A percentile compares a stretch with the other conserved stretches of the same genome.
Conservation (phyloP, 164 flowering plant genomes). For the Nelumbo lutea region DNA sequence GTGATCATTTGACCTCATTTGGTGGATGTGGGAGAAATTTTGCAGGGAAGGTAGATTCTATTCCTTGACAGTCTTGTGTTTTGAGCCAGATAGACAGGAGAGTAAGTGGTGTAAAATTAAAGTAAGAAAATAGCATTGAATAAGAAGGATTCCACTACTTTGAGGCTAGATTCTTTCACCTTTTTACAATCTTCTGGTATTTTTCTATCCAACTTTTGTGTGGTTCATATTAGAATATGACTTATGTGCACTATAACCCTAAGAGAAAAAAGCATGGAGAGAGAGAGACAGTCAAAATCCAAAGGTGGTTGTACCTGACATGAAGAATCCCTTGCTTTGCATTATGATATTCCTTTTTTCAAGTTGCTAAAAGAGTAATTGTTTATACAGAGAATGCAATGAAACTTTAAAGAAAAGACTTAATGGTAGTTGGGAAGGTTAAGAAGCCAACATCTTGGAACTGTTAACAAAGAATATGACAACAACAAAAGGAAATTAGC, state of each 20-base stretch:
- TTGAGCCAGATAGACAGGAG: background rate
- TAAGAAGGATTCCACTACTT: background rate
- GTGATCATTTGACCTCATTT: background rate
- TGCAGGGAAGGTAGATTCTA: background rate
- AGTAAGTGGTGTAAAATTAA: background rate
- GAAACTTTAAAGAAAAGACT: background rate
- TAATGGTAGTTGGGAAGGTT: slow-evolving; percentile 1
- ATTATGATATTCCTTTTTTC: background rate
- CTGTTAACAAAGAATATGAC: background rate
- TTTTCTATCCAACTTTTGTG: background rate
- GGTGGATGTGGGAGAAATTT: no score
- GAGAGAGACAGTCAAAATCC: background rate
- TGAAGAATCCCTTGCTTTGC: background rate
- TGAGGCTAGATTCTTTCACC: background rate
- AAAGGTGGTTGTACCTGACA: background rate
- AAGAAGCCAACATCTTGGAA: background rate
- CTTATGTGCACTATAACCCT: background rate
- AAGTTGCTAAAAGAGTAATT: background rate
- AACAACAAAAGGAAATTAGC: no score
- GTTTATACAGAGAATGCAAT: background rate
- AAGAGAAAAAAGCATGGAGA: background rate
- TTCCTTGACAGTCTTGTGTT: background rate
- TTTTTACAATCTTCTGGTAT: background rate
- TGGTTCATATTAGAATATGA: background rate
- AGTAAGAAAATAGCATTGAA: no score